phyloP scores from a whole-genome alignment of 495 filamentous ascomycete species.

The Gamarada debralockiae region DNA sequence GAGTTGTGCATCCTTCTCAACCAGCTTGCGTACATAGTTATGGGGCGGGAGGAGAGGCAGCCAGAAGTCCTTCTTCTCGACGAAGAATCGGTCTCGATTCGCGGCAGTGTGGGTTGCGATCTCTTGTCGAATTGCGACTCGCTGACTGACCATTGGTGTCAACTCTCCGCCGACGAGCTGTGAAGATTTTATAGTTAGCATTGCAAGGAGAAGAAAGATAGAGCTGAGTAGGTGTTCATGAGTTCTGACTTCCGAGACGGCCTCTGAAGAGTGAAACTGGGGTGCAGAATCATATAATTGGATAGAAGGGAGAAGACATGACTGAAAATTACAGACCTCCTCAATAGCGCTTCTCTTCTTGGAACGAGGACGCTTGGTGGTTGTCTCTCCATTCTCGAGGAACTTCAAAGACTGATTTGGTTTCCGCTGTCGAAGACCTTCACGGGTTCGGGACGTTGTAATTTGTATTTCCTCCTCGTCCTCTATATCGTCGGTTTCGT shows the following conservation, averaged over 20 bases:
- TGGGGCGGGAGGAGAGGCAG: conserved; percentile 47
- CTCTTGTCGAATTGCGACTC: conserved; percentile 39
- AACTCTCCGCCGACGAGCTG: conserved; percentile 8
- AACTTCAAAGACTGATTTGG: conserved; percentile 20
- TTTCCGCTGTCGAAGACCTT: conserved; percentile 9
- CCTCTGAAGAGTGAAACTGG: too few species aligned
- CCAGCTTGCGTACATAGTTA: conserved; percentile 49
- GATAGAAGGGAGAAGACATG: too few species aligned
- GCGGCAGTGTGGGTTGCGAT: conserved; percentile 42
- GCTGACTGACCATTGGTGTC: conserved; percentile 23
- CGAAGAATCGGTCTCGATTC: conserved; percentile 45
- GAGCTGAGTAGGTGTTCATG: too few species aligned
- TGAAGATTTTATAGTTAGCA: too few species aligned
- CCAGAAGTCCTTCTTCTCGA: conserved; percentile 48
- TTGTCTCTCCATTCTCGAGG: conserved; percentile 10
- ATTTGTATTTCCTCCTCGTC: conserved; percentile 11
- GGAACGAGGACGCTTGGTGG: not conserved
- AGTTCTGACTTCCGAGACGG: too few species aligned
- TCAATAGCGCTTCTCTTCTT: conserved; percentile 6
- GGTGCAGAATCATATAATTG: too few species aligned
- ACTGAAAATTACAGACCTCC: too few species aligned
- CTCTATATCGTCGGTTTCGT: conserved; percentile 16
- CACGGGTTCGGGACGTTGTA: conserved; percentile 1
- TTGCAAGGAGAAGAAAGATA: too few species aligned
- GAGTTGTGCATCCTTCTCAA: conserved; percentile 22